phyloP scores from a whole-genome alignment of 495 filamentous ascomycete species.

The Penicillium nucicola region DNA sequence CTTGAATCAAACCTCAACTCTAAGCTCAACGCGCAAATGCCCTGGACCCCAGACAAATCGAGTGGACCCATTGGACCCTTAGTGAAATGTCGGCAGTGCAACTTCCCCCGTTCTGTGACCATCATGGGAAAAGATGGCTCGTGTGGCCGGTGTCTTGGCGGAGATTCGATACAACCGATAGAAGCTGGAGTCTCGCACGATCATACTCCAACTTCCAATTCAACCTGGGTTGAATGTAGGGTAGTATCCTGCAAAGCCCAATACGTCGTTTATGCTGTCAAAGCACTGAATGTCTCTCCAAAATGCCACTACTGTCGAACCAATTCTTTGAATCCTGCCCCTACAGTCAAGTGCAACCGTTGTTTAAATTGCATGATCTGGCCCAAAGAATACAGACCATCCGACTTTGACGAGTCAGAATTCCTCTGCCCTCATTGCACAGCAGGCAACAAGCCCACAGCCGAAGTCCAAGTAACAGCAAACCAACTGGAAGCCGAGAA shows the following conservation, averaged over 20 bases:
- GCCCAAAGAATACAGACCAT: slow-evolving; percentile 33
- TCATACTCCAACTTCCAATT: slow-evolving; percentile 15
- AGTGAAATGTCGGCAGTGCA: slow-evolving; percentile 34
- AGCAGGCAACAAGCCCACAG: slow-evolving; percentile 23
- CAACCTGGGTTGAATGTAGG: slow-evolving; percentile 42
- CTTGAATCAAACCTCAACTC: slow-evolving; percentile 43
- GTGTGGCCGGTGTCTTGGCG: slow-evolving; percentile 36
- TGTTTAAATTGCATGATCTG: slow-evolving; percentile 43
- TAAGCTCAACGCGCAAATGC: slow-evolving; percentile 25
- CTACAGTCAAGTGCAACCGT: slow-evolving; percentile 32
- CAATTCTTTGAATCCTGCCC: slow-evolving; percentile 11
- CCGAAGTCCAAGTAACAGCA: slow-evolving; percentile 27
- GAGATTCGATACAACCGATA: too few relatives aligned
- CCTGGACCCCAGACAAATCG: slow-evolving; percentile 42
- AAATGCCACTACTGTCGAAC: slow-evolving; percentile 46
- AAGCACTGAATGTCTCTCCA: slow-evolving; percentile 32
- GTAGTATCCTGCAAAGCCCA: slow-evolving; percentile 38
- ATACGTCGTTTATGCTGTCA: slow-evolving; percentile 42
- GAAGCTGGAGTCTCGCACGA: slow-evolving; percentile 23
- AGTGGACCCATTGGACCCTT: slow-evolving; percentile 32
- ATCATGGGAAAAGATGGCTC: slow-evolving; percentile 33
- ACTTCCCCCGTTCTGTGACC: slow-evolving; percentile 44
- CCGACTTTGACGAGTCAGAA: slow-evolving; percentile 11
- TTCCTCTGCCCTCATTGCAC: slow-evolving; percentile 39
- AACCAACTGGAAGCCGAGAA: slow-evolving; percentile 31